Evolutionary conservation across 768 basidiomycete species (phyloP).

Genomic region (Russula sp.): DNA sequence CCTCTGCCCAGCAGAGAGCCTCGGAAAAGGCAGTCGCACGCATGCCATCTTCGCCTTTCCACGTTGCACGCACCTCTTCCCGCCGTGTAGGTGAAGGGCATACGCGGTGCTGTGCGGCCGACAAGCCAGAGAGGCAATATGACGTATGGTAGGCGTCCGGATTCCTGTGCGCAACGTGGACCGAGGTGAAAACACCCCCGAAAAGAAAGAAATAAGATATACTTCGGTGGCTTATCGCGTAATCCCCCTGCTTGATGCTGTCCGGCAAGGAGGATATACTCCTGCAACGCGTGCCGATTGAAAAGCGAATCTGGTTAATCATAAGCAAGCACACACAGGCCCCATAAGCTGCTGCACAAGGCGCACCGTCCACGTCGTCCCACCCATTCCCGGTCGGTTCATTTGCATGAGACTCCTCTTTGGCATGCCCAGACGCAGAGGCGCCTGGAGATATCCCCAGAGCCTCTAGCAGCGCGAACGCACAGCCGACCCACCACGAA

Average conservation of each 20-base stretch:
- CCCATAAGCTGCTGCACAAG: not conserved
- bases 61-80: slow-evolving; percentile 33
- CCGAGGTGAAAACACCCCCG: not conserved
- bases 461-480: slow-evolving; percentile 71
- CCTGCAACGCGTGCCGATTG: slow-evolving; percentile 70
- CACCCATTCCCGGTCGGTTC: slow-evolving; percentile 41
- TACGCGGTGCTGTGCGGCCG: slow-evolving; percentile 80
- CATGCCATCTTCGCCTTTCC: slow-evolving; percentile 34
- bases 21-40: slow-evolving; percentile 47
- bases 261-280: slow-evolving; percentile 80
- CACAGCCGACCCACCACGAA: slow-evolving; percentile 98
- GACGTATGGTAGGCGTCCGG: slow-evolving; percentile 95
- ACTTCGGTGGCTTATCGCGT: slow-evolving; percentile 96
- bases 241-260: slow-evolving; percentile 85
- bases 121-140: slow-evolving; percentile 88
- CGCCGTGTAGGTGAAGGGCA: slow-evolving; percentile 39
- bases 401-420: slow-evolving; percentile 36
- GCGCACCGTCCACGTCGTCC: slow-evolving; percentile 67
- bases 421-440: slow-evolving; percentile 28
- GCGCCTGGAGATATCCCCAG: slow-evolving; percentile 35
- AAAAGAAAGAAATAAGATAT: slow-evolving; percentile 25
- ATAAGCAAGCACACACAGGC: not conserved
- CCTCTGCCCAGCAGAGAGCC: slow-evolving; percentile 61
- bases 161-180: slow-evolving; percentile 39
- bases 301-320: slow-evolving; percentile 39